Base-by-base conservation (phyloP, 2,329 filamentous ascomycete genomes). In the Chrysoporthe deuterocubensis region DNA sequence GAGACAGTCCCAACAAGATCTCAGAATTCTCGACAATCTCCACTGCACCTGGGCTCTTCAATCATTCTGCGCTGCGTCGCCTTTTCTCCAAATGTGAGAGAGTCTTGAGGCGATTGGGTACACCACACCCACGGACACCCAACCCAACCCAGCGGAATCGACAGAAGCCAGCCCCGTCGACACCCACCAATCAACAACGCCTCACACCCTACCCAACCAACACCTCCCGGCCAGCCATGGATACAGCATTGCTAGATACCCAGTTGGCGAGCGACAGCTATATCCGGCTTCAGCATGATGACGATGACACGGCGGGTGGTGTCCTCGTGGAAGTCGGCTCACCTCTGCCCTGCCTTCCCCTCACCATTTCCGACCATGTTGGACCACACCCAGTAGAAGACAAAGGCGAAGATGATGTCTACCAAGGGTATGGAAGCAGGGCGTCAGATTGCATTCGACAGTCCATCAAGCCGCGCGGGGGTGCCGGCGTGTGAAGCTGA, bases 31-130 rank as follows among this genome's bases (percentile, higher is more conserved):
- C 76, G 76, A 75, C 76, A 77, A 77, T 70, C 69, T 71, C 71
- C 76, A 76, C 77, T 77, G 75, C 77, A 79, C 76, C 77, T 75
- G 76, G 61, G 74, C 71, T 71, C 63, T 64, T 26, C 65, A 67
- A 60, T 69, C 58, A 57, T 72, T 71, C 72, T 76, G 75, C 78
- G 76, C 79, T 81, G 78, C 78, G 74, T 76, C 76, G 74, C 72
- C 67, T 73, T 75, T 76, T 76, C 73, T 77, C 75, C 74, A 60
- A 58, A 61, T 21, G 73, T 78, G 78, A 78, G 78, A 78, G 78
- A 77, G 75, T 71, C 68, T 56, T 66, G 66, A 62, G 63, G 67
- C 57, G 62, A 52, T 26, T 26, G 26, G 26, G 26, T 68, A 44
- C 64, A 68, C 32, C 42, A 43, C 48, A 18, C 37, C 54, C 62